These are phyloP conservation scores for Tolypocladium inflatum DNA, from an alignment of 2,329 filamentous ascomycete genomes.

Conservation along the genomic window DNA sequence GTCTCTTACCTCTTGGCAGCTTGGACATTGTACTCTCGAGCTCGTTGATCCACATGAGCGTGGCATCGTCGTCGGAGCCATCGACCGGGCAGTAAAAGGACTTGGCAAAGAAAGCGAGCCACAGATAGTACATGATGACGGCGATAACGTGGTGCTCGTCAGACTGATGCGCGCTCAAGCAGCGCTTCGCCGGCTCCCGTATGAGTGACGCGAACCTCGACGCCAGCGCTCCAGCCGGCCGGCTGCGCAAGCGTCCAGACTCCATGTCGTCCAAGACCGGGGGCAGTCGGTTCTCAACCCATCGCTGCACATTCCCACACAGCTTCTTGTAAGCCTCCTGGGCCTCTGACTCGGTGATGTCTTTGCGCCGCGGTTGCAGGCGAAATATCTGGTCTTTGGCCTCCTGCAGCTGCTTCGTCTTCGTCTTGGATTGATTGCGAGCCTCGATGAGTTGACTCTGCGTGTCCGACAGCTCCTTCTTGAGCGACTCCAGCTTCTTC, in stretches of 20 bases:
- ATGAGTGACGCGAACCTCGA: conserved; percentile 22
- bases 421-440: conserved; percentile 14
- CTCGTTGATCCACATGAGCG: conserved; percentile 21
- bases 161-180: conserved; percentile 17
- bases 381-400: conserved; percentile 21
- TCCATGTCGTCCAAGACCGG: conserved; percentile 22
- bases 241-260: conserved; percentile 12
- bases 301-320: conserved; percentile 23
- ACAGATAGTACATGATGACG: conserved; percentile 27
- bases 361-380: conserved; percentile 21
- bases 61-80: conserved; percentile 18
- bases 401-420: conserved; percentile 18
- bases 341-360: conserved; percentile 26
- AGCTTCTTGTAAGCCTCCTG: conserved; percentile 21
- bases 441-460: conserved; percentile 21
- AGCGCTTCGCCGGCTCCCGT: conserved; percentile 23
- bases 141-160: conserved; percentile 26
- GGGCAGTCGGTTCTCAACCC: conserved; percentile 24
- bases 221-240: conserved; percentile 15
- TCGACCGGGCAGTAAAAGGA: conserved; percentile 27
- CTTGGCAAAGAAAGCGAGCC: conserved; percentile 23
- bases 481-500: conserved; percentile 17
- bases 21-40: conserved; percentile 22
- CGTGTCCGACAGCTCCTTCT: conserved; percentile 18
- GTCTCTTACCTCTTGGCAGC: conserved; percentile 19